Percentiles rank a stretch among this genome's conserved stretches.
Evolutionary conservation across 192 early-diverging fungal genomes (phyloP).

Genomic region (Rhizoclosmatium globosum): DNA sequence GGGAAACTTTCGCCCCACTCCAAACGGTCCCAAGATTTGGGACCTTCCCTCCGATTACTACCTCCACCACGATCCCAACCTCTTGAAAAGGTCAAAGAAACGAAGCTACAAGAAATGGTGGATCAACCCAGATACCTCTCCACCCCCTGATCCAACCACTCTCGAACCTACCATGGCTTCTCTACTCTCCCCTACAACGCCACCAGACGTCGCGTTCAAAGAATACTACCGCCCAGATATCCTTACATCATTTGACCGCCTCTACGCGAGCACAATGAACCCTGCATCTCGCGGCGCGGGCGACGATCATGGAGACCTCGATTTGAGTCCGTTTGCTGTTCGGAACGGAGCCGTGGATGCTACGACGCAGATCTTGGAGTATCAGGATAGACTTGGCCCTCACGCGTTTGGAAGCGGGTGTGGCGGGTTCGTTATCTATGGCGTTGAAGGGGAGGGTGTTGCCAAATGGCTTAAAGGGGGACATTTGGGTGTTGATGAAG

Average conservation of each 20-base stretch:
- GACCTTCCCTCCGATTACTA: slow-evolving; percentile 81
- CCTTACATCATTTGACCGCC: slow-evolving; percentile 76
- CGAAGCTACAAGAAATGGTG: slow-evolving; percentile 46
- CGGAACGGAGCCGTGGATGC: not conserved
- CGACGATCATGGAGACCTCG: slow-evolving; percentile 8
- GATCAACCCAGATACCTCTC: slow-evolving; percentile 9
- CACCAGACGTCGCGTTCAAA: slow-evolving; percentile 72
- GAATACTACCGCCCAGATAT: slow-evolving; percentile 87
- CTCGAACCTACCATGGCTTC: too few species aligned
- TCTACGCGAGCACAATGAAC: slow-evolving; percentile 90
- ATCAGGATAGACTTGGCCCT: not conserved
- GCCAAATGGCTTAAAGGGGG: not conserved
- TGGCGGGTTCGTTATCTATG: not conserved
- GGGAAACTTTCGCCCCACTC: slow-evolving; percentile 64
- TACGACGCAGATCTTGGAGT: too few species aligned
- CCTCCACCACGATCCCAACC: slow-evolving; percentile 67
- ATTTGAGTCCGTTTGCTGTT: slow-evolving; percentile 59
- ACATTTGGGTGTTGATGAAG: not conserved
- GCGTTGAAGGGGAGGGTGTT: not conserved
- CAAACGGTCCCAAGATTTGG: slow-evolving; percentile 65
- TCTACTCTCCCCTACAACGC: slow-evolving; percentile 1
- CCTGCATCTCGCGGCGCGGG: slow-evolving; percentile 53
- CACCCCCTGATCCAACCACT: not conserved
- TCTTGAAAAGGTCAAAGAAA: not conserved
- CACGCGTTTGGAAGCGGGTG: not conserved